Evolutionary conservation across 2,329 filamentous ascomycete species (phyloP), one percentile per base, ranked within the genome.

Genomic region (Penicillium sp.): DNA sequence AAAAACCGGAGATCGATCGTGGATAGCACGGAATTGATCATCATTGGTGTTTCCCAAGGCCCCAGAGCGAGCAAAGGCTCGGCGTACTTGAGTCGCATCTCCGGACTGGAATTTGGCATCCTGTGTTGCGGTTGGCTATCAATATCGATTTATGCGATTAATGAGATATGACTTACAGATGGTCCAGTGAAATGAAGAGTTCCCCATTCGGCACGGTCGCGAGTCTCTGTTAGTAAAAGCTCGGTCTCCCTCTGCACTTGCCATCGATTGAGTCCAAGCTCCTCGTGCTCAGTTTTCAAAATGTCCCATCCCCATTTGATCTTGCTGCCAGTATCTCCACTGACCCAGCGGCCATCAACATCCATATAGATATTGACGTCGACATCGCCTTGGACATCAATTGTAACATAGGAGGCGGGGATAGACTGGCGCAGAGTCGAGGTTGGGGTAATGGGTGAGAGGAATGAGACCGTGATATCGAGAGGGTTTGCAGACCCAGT

Each of bases 141-240:
- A 27, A 27, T 44, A 13, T 27, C n/a, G 8, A 10, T n/a, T 14
- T 7, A 39, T n/a, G 26, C 23, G 5, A 16, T 36, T 36, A n/a
- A n/a, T 36, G 16, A 42, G 18, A 3, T 6, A 42, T 19, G 32
- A 68, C 70, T 59, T 64, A 79, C 76, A 40, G 79, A 76, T 19
- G 90, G 89, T 1, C 80, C 90, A 19, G 87, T 87, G 68, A 95
- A 90, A 71, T 90, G 83, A 53, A 95, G 72, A 27, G 85, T 87
- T 4, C 91, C 91, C 91, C 91, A 95, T 81, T 95, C 90, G 1
- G 88, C 83, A 40, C 87, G 86, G 64, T 95, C 91, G 40, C 74
- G 74, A 51, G 81, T 81, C 70, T 95, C 91, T 0, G 87, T 89
- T 50, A 94, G 82, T n/a, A 89, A 77, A 68, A 87, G 78, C 70